These are phyloP conservation scores for Xylaria sp. DNA, from an alignment of 2,329 filamentous ascomycete genomes.

Conservation along the genomic window DNA sequence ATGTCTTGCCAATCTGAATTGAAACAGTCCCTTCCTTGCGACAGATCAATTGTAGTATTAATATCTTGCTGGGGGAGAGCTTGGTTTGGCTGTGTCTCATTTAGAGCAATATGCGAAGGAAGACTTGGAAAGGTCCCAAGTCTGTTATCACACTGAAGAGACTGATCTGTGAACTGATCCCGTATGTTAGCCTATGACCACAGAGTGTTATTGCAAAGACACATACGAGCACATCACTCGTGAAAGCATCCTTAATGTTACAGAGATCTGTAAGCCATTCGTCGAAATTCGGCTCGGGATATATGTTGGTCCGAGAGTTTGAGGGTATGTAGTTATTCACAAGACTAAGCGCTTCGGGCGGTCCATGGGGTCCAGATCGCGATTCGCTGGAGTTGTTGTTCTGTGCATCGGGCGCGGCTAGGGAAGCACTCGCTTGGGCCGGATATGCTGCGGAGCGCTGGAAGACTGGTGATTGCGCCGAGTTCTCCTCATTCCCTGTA, in stretches of 20 bases:
- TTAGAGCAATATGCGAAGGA: neutral
- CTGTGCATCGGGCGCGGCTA: neutral
- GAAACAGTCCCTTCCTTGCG: neutral
- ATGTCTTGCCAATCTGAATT: neutral
- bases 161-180: neutral
- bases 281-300: neutral
- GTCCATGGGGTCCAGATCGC: neutral
- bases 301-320: neutral
- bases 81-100: neutral
- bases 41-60: neutral
- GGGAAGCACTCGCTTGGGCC: neutral
- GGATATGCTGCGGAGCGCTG: neutral
- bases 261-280: conserved; percentile 24
- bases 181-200: neutral
- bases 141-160: neutral
- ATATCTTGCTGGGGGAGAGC: neutral
- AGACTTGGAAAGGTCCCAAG: neutral
- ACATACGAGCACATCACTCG: conserved; percentile 2
- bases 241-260: conserved; percentile 21
- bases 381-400: neutral
- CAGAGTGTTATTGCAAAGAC: too few relatives aligned
- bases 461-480: neutral
- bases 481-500: neutral
- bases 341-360: neutral
- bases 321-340: neutral